These are phyloP conservation scores for Aspergillus spinulosporus DNA, from an alignment of 2,329 filamentous ascomycete genomes.

Conservation along the genomic window DNA sequence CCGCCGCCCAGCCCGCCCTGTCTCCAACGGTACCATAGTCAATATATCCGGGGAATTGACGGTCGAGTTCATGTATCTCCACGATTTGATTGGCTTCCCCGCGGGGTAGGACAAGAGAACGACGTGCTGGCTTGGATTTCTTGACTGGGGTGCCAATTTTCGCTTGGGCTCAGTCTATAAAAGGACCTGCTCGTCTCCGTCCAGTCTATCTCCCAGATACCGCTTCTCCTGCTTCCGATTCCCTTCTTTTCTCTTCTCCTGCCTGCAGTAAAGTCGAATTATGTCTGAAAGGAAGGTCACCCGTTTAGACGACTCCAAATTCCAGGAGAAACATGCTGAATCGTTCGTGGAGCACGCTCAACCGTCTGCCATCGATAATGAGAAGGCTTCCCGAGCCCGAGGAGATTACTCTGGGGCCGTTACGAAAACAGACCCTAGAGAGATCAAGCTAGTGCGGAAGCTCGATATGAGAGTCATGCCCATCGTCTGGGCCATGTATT, in stretches of 20 bases:
- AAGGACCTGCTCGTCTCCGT: not conserved
- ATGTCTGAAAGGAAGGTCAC: not conserved
- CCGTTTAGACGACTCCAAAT: not conserved
- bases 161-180: not conserved
- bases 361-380: not conserved
- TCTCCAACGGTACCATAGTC: not conserved
- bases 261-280: no score
- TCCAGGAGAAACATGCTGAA: not conserved
- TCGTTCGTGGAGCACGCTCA: not conserved
- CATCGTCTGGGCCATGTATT: constrained; percentile 9
- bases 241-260: no score
- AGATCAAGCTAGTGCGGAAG: constrained; percentile 4
- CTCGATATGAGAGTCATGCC: constrained; percentile 6
- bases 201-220: not conserved
- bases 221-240: not conserved
- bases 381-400: not conserved
- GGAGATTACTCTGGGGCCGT: constrained; percentile 1
- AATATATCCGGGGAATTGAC: not conserved
- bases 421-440: not conserved
- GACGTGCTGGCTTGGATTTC: not conserved
- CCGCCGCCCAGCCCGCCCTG: not conserved
- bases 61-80: not conserved
- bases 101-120: not conserved
- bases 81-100: not conserved
- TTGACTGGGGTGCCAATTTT: not conserved